Evolutionary conservation across 2,329 filamentous ascomycete genomes (phyloP), one percentile per base, ranked within the genome.

Genomic region (Penicillium nordicum): DNA sequence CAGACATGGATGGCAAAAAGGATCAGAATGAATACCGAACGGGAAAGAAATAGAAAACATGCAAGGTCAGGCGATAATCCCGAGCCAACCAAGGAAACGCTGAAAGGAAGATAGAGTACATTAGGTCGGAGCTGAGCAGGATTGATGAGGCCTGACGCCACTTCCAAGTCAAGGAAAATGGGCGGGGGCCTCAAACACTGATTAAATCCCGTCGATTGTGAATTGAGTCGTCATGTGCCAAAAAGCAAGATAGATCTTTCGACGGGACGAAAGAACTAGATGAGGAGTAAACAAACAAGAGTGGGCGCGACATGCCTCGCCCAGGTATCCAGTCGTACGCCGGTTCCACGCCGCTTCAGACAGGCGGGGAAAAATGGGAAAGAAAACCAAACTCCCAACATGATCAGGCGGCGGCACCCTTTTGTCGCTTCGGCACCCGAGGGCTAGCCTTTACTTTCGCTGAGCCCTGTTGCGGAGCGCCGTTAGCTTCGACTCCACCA

Each of bases 401-500:
- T 40, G 9, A 58, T 68, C 62, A 74, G 53, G 70, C 62, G 45
- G 70, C 69, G 38, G 62, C 59, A 27, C 74, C 78, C 63, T 79
- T 80, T 62, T 79, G 78, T 60, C 78, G 71, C 62, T 80, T 80
- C 10, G 74, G 71, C 30, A 78, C 73, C 52, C 77, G 70, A 42
- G 78, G 77, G 60, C 77, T 80, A 48, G 77, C 71, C 62, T 79
- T 80, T 42, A 78, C 74, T 65, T 80, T 80, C 48, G 63, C 65
- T 16, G 70, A 60, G 48, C 68, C 74, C 29, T 66, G 64, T 18
- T 66, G 58, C 16, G 62, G 72, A 34, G 72, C 65, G 34, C 78
- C 77, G 58, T 85, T 85, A 49, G 83, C 75, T 57, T 83, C 79
- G 27, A 68, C 72, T 52, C 63, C 67, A 41, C 59, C 65, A 46